A percentile compares a stretch with the other conserved stretches of the same genome.
Conservation (phyloP, 768 basidiomycete genomes). For the Dendrothele bispora region DNA sequence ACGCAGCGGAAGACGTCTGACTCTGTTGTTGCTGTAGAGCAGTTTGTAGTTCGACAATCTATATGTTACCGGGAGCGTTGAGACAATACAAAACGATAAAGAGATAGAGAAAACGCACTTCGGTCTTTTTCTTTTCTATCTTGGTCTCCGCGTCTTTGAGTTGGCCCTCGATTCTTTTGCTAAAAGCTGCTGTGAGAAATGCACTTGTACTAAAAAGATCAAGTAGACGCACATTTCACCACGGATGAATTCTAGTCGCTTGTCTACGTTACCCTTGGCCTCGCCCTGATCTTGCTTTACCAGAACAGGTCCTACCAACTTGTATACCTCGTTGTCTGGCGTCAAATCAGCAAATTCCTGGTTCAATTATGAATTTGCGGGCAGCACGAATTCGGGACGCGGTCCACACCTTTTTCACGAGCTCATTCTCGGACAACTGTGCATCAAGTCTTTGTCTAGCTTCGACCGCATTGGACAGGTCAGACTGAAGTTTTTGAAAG, state of each 20-base stretch:
- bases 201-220: not conserved
- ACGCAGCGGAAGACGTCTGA: constrained; percentile 21
- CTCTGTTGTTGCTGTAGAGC: constrained; percentile 47
- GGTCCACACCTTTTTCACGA: constrained; percentile 75
- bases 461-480: constrained; percentile 73
- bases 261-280: constrained; percentile 86
- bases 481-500: constrained; percentile 79
- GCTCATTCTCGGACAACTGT: constrained; percentile 88
- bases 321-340: constrained; percentile 80
- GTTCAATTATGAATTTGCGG: not conserved
- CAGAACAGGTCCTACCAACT: constrained; percentile 87
- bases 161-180: constrained; percentile 79
- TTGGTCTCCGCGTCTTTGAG: constrained; percentile 77
- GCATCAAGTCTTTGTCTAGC: constrained; percentile 86
- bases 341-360: constrained; percentile 84
- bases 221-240: constrained; percentile 72
- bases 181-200: constrained; percentile 31
- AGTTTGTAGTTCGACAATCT: constrained; percentile 72
- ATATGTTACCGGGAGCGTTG: constrained; percentile 10
- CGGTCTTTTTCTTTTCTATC: constrained; percentile 78
- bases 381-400: not conserved
- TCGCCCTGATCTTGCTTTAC: constrained; percentile 87
- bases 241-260: constrained; percentile 84
- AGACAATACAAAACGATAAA: constrained; percentile 8
- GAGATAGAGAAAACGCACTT: constrained; percentile 48